Base-by-base conservation (phyloP, 2,329 filamentous ascomycete species). In the Neofusicoccum sp. region DNA sequence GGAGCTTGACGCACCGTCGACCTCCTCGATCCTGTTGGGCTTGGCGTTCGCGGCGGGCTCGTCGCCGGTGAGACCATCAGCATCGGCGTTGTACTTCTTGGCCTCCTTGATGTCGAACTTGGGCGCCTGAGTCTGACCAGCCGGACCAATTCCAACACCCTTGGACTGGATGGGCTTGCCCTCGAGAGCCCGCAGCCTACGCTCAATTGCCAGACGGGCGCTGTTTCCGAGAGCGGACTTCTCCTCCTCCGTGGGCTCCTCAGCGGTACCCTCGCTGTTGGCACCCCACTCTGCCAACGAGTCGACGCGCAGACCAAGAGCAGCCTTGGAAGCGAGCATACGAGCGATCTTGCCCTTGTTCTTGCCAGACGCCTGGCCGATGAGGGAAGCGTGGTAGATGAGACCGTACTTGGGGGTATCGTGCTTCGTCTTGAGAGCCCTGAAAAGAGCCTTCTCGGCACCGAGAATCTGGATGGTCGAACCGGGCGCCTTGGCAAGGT, bases 321-420 rank as follows among this genome's bases (percentile, higher is more conserved):
- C 91, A 48, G 93, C 88, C 83, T 98, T 98, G 68, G 93, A 89
- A 51, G 95, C 90, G 63, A 99, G 85, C 82, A 96, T 92, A 84
- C 95, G 91, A 43, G 95, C 95, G 72, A 99, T 96, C 84, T 99
- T 99, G 70, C 95, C 95, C 88, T 99, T 99, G 83, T 98, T 98
- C 82, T 91, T 93, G 71, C 95, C 95, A 20, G 91, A 96, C 31
- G 95, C 95, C 80, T 99, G 95, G 45, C 95, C 95, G 64, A 99
- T 95, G 44, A 99, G 86, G 30, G 74, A 76, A 14, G 75, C 75
- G 65, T 77, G 75, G 66, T 76, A 96, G 66, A 99, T 96, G 47
- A 99, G 85, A 58, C 95, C 95, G 71, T 98, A 99, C 79, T 98
- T 99, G 73, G 95, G 95, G 40, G 95, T 99, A 73, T 97, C 92